Percentiles rank a stretch among this genome's conserved stretches.
Evolutionary conservation across 1,139 yeast species (phyloP).

Genomic region (Hansenula sp.): DNA sequence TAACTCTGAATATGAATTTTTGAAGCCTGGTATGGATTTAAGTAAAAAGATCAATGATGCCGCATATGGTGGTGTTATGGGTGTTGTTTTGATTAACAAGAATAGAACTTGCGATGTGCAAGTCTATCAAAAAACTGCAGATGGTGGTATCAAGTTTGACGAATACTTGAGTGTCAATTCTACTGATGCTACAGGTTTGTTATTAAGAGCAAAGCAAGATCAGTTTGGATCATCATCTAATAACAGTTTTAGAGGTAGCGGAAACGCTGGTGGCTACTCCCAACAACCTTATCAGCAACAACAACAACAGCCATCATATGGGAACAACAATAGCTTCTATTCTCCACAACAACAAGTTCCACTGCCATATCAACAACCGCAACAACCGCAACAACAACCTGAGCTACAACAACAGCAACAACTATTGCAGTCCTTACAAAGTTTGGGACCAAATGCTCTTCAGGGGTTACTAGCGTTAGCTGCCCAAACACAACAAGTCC

Average conservation of each 20-base stretch:
- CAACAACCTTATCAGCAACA: constrained; percentile 21
- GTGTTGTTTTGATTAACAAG: constrained; percentile 64
- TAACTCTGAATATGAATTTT: constrained; percentile 41
- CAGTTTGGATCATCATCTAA: constrained; percentile 20
- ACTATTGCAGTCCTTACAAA: constrained; percentile 37
- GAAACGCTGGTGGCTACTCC: constrained; percentile 7
- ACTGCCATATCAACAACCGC: constrained; percentile 18
- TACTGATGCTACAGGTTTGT: constrained; percentile 57
- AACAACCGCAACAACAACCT: too few relatives aligned
- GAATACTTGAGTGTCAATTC: constrained; percentile 71
- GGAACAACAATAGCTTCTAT: constrained; percentile 17
- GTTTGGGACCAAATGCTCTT: constrained; percentile 48
- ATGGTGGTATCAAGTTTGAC: constrained; percentile 73
- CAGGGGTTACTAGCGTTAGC: constrained; percentile 44
- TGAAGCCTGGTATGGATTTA: constrained; percentile 47
- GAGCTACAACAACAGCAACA: constrained; percentile 26
- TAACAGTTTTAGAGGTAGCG: neutral
- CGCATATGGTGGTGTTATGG: constrained; percentile 77
- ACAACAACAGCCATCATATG: constrained; percentile 20
- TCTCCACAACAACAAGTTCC: constrained; percentile 13
- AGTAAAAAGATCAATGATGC: constrained; percentile 65
- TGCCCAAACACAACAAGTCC: constrained; percentile 30
- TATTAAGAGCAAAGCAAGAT: constrained; percentile 28
- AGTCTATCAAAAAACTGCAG: constrained; percentile 63
- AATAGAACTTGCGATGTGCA: constrained; percentile 60